phyloP scores from a whole-genome alignment of 345 rosid genomes.

The Gossypium arboreum region DNA sequence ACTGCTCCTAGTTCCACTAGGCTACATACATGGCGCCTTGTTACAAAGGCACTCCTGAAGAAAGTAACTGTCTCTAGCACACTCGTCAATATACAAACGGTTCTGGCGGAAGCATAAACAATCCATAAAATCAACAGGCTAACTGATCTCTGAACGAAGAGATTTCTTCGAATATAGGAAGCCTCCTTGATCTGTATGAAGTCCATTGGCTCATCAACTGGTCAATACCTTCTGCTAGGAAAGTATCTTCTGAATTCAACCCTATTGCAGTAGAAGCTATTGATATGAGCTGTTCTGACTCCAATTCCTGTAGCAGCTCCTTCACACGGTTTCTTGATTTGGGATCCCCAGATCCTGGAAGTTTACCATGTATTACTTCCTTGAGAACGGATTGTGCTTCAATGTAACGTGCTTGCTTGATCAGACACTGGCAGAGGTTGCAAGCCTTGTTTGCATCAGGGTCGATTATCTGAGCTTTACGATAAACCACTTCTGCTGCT shows the following conservation, averaged over 20 bases:
- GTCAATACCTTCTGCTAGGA: conserved; percentile 52
- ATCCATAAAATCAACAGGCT: conserved; percentile 49
- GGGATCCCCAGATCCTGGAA: conserved; percentile 47
- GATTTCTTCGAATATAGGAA: conserved; percentile 40
- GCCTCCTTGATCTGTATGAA: conserved; percentile 47
- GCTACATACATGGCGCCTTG: not conserved
- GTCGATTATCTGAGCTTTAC: conserved; percentile 73
- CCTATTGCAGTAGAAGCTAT: conserved; percentile 1
- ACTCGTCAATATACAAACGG: not conserved
- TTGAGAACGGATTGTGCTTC: conserved; percentile 54
- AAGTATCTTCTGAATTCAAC: conserved; percentile 43
- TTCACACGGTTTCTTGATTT: conserved; percentile 48
- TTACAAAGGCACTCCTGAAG: not conserved
- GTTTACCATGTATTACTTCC: conserved; percentile 35
- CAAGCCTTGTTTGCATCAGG: conserved; percentile 61
- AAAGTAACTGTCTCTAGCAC: not conserved
- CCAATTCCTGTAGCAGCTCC: conserved; percentile 44
- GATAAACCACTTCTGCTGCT: conserved; percentile 70
- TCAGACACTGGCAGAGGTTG: conserved; percentile 50
- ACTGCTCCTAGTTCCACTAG: not conserved
- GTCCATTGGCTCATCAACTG: conserved; percentile 60
- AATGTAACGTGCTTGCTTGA: conserved; percentile 47
- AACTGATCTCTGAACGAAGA: conserved; percentile 76
- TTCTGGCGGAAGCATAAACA: not conserved
- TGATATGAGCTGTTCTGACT: conserved; percentile 2